A percentile compares a stretch with the other conserved stretches of the same genome.
Evolutionary conservation across 2,329 filamentous ascomycete genomes (phyloP).

Genomic region (Colletotrichum sp.): DNA sequence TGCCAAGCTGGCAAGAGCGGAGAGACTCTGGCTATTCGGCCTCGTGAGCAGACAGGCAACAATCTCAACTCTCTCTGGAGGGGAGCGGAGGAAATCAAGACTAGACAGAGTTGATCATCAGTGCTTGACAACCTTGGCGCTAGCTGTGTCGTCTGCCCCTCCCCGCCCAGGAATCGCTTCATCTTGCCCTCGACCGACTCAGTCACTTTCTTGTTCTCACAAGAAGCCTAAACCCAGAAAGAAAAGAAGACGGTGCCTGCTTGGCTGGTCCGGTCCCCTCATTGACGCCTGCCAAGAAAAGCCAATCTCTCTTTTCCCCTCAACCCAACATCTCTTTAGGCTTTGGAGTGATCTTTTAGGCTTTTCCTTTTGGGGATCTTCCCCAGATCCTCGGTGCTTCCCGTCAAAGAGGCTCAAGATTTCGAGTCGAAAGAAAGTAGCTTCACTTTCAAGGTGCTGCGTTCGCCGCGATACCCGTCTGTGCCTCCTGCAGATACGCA

Average conservation of each 20-base stretch:
- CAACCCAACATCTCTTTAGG: background rate
- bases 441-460: background rate
- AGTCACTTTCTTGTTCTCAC: background rate
- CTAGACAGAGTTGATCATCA: background rate
- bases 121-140: background rate
- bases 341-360: background rate
- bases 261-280: background rate
- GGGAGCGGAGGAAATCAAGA: background rate
- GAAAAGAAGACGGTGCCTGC: background rate
- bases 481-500: background rate
- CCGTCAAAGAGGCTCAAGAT: background rate
- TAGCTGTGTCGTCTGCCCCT: background rate
- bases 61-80: background rate
- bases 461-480: background rate
- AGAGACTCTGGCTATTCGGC: background rate
- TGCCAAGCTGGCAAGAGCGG: background rate
- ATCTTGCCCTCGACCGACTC: background rate
- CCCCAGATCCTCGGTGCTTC: background rate
- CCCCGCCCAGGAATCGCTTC: background rate
- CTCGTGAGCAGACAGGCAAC: background rate
- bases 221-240: background rate
- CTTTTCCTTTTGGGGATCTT: background rate
- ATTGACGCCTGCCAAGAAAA: constrained; percentile 5
- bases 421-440: background rate
- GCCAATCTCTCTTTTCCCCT: background rate